phyloP scores from a whole-genome alignment of 257 asterid genomes.

The Petunia axillaris region DNA sequence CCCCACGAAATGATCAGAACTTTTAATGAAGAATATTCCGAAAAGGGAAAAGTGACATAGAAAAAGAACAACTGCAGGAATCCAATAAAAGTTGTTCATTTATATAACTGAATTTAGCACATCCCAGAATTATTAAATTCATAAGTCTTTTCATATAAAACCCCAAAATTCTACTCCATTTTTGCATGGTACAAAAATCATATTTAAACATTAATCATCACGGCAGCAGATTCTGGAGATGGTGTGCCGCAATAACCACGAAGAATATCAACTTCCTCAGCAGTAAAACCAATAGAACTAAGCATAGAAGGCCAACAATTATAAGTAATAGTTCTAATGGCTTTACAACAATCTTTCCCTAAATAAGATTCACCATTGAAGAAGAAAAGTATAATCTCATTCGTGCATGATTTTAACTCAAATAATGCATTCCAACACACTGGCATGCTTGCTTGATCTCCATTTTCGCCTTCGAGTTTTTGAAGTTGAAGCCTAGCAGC shows the following conservation, averaged over 20 bases:
- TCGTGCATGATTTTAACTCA: conserved; percentile 42
- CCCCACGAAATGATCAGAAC: conserved; percentile 16
- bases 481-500: conserved; percentile 30
- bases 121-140: neutral
- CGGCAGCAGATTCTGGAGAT: conserved; percentile 21
- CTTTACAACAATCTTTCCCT: conserved; percentile 41
- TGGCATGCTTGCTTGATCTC: conserved; percentile 20
- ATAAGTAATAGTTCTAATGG: conserved; percentile 30
- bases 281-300: conserved; percentile 40
- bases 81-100: conserved; percentile 8
- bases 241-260: conserved; percentile 34
- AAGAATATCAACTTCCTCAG: conserved; percentile 41
- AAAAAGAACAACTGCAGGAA: neutral
- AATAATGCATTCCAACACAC: conserved; percentile 38
- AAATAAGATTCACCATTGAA: conserved; percentile 38
- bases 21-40: conserved; percentile 8
- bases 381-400: conserved; percentile 39
- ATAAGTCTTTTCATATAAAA: neutral
- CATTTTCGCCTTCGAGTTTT: conserved; percentile 15
- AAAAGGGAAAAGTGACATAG: neutral
- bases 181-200: neutral
- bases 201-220: neutral
- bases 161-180: neutral
- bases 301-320: conserved; percentile 49
- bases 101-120: neutral